Evolutionary conservation across 2,329 filamentous ascomycete genomes (phyloP).

Genomic region (Xylaria sp.): DNA sequence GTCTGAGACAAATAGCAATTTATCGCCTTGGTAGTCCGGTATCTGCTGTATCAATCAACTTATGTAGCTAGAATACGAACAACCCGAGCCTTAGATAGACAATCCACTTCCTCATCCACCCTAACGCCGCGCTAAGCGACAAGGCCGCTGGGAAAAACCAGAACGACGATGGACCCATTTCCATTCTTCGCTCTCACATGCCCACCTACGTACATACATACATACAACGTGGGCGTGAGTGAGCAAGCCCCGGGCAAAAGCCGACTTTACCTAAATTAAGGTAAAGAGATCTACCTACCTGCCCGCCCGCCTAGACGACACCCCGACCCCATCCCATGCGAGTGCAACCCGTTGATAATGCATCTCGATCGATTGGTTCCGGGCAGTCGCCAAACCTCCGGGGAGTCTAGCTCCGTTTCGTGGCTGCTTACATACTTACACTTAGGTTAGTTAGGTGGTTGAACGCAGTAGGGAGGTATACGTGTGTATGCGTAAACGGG

Average conservation of each 20-base stretch:
- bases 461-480: no score
- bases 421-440: slow-evolving; percentile 14
- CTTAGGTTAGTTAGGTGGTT: no score
- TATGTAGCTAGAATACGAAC: not conserved
- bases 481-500: no score
- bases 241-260: not conserved
- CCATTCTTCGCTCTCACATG: no score
- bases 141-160: not conserved
- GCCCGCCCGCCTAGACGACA: slow-evolving; percentile 4
- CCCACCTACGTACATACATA: not conserved
- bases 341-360: slow-evolving; percentile 35
- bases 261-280: not conserved
- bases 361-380: slow-evolving; percentile 30
- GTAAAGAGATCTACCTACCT: not conserved
- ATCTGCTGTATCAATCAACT: not conserved
- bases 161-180: not conserved
- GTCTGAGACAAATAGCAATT: not conserved
- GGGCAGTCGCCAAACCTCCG: not conserved
- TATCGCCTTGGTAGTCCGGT: not conserved
- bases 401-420: not conserved
- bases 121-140: slow-evolving; percentile 29
- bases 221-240: not conserved
- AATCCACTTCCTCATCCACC: not conserved
- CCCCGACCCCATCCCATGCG: slow-evolving; percentile 1
- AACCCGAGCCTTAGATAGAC: not conserved